A percentile compares a stretch with the other conserved stretches of the same genome.
Conservation (phyloP, 2,329 filamentous ascomycete species). For the Exophiala lecanii-corni region DNA sequence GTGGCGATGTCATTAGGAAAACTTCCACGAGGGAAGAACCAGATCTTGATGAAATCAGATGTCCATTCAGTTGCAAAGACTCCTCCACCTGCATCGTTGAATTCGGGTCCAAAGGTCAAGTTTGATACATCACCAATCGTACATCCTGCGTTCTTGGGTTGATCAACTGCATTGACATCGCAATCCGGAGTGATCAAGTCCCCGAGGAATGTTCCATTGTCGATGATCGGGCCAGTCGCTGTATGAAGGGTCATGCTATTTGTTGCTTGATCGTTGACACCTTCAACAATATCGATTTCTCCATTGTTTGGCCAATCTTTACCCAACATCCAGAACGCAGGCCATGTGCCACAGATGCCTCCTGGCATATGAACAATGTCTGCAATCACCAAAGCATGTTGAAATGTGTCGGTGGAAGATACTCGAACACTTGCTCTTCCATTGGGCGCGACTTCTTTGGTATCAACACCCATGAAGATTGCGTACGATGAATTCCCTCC, state of each 20-base stretch:
- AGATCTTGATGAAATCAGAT: conserved; percentile 65
- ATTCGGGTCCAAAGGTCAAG: conserved; percentile 46
- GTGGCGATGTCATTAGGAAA: conserved; percentile 44
- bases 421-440: conserved; percentile 44
- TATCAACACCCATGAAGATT: conserved; percentile 45
- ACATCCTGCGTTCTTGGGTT: conserved; percentile 37
- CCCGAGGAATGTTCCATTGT: conserved; percentile 43
- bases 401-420: conserved; percentile 40
- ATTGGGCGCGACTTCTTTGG: conserved; percentile 29
- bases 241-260: conserved; percentile 50
- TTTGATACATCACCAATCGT: conserved; percentile 32
- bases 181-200: conserved; percentile 47
- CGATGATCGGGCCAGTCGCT: conserved; percentile 32
- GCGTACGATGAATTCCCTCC: conserved; percentile 29
- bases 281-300: conserved; percentile 52
- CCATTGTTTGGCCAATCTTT: conserved; percentile 39
- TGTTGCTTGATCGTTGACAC: conserved; percentile 42
- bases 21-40: conserved; percentile 48
- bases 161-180: conserved; percentile 41
- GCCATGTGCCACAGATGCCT: conserved; percentile 48
- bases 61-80: conserved; percentile 77
- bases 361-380: conserved; percentile 48
- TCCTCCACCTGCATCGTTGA: conserved; percentile 54
- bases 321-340: conserved; percentile 44
- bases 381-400: conserved; percentile 43